Conservation (phyloP, 495 filamentous ascomycete species). For the Lasiosphaeria miniovina region DNA sequence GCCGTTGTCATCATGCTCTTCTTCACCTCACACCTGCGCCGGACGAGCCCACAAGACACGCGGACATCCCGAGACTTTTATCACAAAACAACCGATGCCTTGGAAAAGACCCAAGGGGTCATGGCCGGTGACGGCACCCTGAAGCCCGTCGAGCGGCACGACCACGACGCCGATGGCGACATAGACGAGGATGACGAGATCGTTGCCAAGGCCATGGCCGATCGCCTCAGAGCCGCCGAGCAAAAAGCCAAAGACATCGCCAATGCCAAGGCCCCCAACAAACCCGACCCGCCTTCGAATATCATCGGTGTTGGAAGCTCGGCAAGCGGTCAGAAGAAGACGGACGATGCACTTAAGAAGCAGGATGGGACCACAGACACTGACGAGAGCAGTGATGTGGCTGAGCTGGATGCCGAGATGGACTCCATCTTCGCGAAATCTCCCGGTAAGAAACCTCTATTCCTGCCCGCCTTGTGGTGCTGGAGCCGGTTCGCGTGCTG, state of each 20-base stretch:
- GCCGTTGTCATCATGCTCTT: conserved; percentile 60
- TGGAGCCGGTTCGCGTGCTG: conserved; percentile 20
- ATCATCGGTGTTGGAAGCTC: conserved; percentile 51
- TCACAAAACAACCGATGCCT: conserved; percentile 50
- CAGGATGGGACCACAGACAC: conserved; percentile 32
- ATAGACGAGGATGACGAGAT: conserved; percentile 44
- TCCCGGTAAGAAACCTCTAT: conserved; percentile 59
- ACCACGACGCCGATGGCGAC: conserved; percentile 42
- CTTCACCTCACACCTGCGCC: conserved; percentile 49
- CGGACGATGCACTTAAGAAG: conserved; percentile 27
- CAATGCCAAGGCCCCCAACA: conserved; percentile 51
- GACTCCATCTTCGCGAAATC: conserved; percentile 75
- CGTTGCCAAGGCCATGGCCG: conserved; percentile 42
- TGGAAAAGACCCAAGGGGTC: conserved; percentile 33
- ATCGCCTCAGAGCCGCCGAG: conserved; percentile 46
- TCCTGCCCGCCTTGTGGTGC: not conserved
- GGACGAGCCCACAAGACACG: conserved; percentile 32
- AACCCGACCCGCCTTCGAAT: conserved; percentile 46
- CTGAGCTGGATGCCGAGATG: conserved; percentile 59
- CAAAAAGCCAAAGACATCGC: conserved; percentile 55
- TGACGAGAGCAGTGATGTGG: conserved; percentile 54
- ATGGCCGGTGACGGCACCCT: conserved; percentile 23
- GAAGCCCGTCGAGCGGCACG: conserved; percentile 32
- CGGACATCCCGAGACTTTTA: conserved; percentile 51
- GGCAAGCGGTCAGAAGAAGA: conserved; percentile 63